Evolutionary conservation across 495 filamentous ascomycete species (phyloP).

Genomic region (Hypoxylon perforatum): DNA sequence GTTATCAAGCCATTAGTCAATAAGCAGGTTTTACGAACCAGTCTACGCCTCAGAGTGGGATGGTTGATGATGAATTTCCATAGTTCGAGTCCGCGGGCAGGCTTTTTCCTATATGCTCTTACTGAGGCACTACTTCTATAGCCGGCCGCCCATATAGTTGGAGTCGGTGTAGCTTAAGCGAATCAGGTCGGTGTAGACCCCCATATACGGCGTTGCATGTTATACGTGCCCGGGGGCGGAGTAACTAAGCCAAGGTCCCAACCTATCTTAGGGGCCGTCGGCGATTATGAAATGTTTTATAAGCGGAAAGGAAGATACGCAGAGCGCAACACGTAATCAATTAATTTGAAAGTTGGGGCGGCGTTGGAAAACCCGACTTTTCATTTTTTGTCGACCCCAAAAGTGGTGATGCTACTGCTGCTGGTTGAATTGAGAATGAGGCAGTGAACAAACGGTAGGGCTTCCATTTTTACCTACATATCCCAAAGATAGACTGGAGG

Average conservation of each 20-base stretch:
- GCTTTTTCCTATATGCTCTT: too few relatives aligned
- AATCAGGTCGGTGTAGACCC: too few relatives aligned
- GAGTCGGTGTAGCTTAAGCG: too few relatives aligned
- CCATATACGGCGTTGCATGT: not conserved
- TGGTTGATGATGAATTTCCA: too few relatives aligned
- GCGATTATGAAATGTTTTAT: slow-evolving; percentile 5
- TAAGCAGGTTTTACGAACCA: too few relatives aligned
- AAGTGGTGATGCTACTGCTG: not conserved
- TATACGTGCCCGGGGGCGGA: not conserved
- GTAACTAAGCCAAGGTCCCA: not conserved
- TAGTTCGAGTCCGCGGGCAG: too few relatives aligned
- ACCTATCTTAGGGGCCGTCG: not conserved
- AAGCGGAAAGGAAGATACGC: slow-evolving; percentile 4
- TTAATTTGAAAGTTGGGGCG: not conserved
- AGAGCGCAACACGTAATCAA: slow-evolving; percentile 6
- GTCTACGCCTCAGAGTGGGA: too few relatives aligned
- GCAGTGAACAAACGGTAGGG: too few relatives aligned
- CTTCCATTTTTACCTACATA: not conserved
- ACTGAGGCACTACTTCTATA: too few relatives aligned
- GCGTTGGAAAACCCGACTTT: not conserved
- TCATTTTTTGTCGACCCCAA: not conserved
- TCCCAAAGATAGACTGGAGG: not conserved
- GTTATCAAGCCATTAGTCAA: too few relatives aligned
- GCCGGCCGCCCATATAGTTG: too few relatives aligned
- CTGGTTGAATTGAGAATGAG: not conserved